A percentile compares a stretch with the other conserved stretches of the same genome.
These are phyloP conservation scores for Aspergillus sp. DNA, from an alignment of 2,329 filamentous ascomycete genomes.

Conservation along the genomic window DNA sequence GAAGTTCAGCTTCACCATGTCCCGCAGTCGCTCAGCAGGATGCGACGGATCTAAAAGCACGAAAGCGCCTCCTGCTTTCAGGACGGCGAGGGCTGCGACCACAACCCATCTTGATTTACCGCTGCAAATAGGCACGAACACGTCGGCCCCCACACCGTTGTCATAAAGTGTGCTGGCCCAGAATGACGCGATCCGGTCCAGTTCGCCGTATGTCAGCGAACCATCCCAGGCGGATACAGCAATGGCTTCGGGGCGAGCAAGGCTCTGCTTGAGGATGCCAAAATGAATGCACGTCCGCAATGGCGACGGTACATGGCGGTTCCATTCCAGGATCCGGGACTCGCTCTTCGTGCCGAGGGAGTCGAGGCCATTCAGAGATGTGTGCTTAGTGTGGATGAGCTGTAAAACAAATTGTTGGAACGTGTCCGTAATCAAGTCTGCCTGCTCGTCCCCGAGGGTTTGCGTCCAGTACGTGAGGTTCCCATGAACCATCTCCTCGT, in stretches of 20 bases:
- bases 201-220: not conserved
- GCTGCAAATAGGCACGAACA: not conserved
- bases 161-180: not conserved
- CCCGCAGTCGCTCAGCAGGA: not conserved
- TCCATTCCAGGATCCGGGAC: not conserved
- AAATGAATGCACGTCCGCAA: not conserved
- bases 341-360: not conserved
- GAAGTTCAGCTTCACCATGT: not conserved
- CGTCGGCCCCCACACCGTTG: not conserved
- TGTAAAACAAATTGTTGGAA: not conserved
- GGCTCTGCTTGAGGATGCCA: not conserved
- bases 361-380: not conserved
- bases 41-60: not conserved
- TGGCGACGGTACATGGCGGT: not conserved
- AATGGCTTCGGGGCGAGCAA: not conserved
- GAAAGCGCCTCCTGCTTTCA: not conserved
- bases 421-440: not conserved
- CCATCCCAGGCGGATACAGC: slow-evolving; percentile 6
- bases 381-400: not conserved
- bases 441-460: not conserved
- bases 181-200: not conserved
- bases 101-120: not conserved
- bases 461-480: not conserved
- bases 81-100: not conserved
- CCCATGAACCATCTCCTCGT: not conserved